Conservation (phyloP, 345 rosid genomes). For the Eucalyptus guilfoylei region DNA sequence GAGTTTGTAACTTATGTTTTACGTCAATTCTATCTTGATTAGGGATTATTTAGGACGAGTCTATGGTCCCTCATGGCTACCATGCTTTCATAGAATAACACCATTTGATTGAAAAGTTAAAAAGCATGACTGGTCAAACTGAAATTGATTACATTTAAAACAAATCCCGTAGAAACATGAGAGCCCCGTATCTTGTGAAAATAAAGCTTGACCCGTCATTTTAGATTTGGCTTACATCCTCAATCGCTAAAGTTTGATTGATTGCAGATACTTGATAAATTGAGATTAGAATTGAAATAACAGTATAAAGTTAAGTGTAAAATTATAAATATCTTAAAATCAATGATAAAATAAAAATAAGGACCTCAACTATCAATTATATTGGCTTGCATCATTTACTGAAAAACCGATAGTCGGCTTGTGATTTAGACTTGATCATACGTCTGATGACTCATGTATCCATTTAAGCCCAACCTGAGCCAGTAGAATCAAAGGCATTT, state of each 20-base stretch:
- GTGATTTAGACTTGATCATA: background rate
- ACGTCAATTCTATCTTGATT: background rate
- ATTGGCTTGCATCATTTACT: rapidly evolving
- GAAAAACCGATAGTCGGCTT: rapidly evolving
- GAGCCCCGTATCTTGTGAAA: rapidly evolving
- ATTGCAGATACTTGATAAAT: background rate
- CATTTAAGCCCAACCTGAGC: background rate
- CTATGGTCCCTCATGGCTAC: background rate
- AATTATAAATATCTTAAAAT: background rate
- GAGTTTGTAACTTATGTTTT: background rate
- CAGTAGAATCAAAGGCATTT: background rate
- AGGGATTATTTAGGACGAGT: background rate
- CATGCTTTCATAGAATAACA: background rate
- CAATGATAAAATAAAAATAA: background rate
- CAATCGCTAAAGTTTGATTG: background rate
- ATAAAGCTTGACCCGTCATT: background rate
- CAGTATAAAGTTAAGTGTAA: background rate
- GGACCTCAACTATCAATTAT: background rate
- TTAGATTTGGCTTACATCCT: background rate
- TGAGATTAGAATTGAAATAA: background rate
- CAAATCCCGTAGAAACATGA: background rate
- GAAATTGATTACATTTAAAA: background rate
- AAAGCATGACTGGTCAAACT: rapidly evolving
- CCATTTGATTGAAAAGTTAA: background rate
- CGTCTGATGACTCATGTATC: rapidly evolving